These are phyloP conservation scores for Ampelomyces quisqualis DNA, from an alignment of 2,329 filamentous ascomycete species.

Conservation along the genomic window DNA sequence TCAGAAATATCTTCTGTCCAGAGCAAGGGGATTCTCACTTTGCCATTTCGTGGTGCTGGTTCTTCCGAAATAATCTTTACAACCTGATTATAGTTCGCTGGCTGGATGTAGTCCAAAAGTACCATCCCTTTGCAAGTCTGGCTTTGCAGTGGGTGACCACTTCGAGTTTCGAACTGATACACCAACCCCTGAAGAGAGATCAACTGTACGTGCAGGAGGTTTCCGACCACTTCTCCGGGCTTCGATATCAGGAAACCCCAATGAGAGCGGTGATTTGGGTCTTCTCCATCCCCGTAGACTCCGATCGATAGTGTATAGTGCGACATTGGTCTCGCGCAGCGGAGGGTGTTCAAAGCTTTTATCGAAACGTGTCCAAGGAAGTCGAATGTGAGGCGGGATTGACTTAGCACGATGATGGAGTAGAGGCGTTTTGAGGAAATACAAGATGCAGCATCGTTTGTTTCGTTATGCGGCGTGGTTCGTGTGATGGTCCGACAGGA, in stretches of 20 bases:
- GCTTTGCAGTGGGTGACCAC: conserved; percentile 1
- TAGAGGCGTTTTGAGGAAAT: no score
- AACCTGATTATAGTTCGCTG: conserved; percentile 4
- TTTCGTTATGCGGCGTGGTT: no score
- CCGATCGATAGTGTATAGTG: conserved; percentile 3
- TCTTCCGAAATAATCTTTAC: conserved; percentile 5
- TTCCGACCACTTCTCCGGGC: background rate
- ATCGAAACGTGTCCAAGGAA: no score
- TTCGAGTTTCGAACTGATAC: conserved; percentile 5
- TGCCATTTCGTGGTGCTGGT: conserved; percentile 4
- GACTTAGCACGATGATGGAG: no score
- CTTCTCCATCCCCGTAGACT: conserved; percentile 5
- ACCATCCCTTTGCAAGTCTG: conserved; percentile 6
- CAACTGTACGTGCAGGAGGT: conserved; percentile 4
- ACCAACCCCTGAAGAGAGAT: background rate
- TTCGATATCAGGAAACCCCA: conserved; percentile 3
- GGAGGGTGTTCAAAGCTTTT: no score
- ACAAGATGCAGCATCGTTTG: no score
- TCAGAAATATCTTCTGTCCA: conserved; percentile 1
- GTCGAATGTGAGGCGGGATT: no score
- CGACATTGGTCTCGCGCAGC: background rate
- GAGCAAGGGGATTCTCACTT: background rate
- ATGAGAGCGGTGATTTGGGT: conserved; percentile 5
- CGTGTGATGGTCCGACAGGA: no score
- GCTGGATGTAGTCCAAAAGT: conserved; percentile 1